phyloP scores from a whole-genome alignment of 371 early-diverging fungal genomes.

The Saksenaea vasiformis region DNA sequence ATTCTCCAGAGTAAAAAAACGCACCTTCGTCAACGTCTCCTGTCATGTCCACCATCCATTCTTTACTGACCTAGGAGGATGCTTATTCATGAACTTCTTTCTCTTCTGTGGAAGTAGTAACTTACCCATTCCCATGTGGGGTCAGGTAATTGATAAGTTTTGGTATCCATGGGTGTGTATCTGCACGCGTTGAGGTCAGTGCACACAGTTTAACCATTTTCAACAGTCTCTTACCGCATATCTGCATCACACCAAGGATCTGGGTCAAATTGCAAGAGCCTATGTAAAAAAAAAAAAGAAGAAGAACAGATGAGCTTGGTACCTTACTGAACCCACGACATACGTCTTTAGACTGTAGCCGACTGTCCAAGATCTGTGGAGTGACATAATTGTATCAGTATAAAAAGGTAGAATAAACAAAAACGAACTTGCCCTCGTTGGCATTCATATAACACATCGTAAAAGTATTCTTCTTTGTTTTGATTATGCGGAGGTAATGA shows the following conservation, averaged over 20 bases:
- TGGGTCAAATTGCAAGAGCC: constrained; percentile 62
- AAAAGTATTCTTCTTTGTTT: constrained; percentile 35
- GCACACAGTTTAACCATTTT: background rate
- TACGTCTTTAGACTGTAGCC: constrained; percentile 65
- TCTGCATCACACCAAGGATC: constrained; percentile 62
- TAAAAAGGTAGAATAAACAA: constrained; percentile 1
- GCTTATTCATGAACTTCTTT: background rate
- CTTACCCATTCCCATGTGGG: constrained; percentile 69
- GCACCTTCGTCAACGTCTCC: constrained; percentile 64
- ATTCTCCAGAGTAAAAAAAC: no score
- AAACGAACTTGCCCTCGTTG: constrained; percentile 49
- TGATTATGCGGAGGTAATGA: constrained; percentile 31
- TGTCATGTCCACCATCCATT: constrained; percentile 73
- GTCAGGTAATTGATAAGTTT: constrained; percentile 58
- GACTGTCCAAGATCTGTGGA: constrained; percentile 47
- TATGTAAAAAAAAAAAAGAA: constrained; percentile 1
- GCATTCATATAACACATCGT: constrained; percentile 54
- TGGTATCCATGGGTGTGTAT: constrained; percentile 56
- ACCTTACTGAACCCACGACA: background rate
- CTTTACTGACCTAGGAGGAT: constrained; percentile 36
- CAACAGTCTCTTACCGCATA: constrained; percentile 30
- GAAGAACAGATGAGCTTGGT: background rate
- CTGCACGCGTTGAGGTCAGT: constrained; percentile 14
- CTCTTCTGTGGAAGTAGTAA: background rate
- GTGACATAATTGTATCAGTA: constrained; percentile 1